Evolutionary conservation across 1,284 basidiomycete species (phyloP).

Genomic region (Cutaneotrichosporon cavernicola): DNA sequence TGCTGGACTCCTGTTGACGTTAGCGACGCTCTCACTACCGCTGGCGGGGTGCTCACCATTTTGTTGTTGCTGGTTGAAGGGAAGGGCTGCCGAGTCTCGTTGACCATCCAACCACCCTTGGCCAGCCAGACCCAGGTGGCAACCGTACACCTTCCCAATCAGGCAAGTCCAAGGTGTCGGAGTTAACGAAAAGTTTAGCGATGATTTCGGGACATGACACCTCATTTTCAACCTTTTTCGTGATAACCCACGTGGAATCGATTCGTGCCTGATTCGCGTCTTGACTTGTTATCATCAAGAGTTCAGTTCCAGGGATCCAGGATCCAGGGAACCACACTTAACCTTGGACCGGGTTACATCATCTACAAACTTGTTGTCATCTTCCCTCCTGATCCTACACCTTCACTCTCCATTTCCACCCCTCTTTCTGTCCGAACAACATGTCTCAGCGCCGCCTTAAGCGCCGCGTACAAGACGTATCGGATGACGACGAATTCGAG

Average conservation of each 20-base stretch:
- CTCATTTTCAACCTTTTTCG: neutral
- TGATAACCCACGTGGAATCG: neutral
- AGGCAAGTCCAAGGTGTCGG: neutral
- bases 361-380: neutral
- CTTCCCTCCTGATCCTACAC: neutral
- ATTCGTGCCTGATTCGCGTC: constrained; percentile 7
- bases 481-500: constrained; percentile 1
- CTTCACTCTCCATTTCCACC: neutral
- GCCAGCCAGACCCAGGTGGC: neutral
- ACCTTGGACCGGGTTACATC: neutral
- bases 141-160: constrained; percentile 1
- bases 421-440: neutral
- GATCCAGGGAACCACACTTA: neutral
- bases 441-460: constrained; percentile 3
- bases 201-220: neutral
- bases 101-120: constrained; percentile 7
- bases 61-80: constrained; percentile 36
- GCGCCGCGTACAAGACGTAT: neutral
- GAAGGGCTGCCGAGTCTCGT: constrained; percentile 4
- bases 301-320: neutral
- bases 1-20: constrained; percentile 58
- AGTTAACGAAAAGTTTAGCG: constrained; percentile 9
- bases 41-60: constrained; percentile 34
- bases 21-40: constrained; percentile 5
- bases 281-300: constrained; percentile 1